Percentiles rank a stretch among this genome's conserved stretches.
Evolutionary conservation across 192 early-diverging fungal genomes (phyloP).

Genomic region (Backusella morwellensis): DNA sequence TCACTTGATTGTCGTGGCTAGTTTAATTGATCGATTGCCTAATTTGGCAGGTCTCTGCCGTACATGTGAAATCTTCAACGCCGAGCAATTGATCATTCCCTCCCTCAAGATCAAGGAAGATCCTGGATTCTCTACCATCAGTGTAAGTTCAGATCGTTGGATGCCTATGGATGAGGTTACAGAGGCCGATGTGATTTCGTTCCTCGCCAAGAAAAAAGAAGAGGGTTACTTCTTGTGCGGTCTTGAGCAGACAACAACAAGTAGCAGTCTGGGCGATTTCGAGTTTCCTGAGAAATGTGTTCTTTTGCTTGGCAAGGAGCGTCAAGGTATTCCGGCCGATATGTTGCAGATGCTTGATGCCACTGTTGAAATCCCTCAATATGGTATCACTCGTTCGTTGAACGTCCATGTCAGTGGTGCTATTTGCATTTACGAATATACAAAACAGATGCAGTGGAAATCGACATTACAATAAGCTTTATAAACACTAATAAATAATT

Average conservation of each 20-base stretch:
- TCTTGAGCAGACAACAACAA: constrained; percentile 59
- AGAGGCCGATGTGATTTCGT: constrained; percentile 36
- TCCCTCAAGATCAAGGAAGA: constrained; percentile 44
- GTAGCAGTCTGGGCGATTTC: constrained; percentile 45
- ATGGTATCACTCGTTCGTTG: constrained; percentile 52
- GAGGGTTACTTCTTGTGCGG: constrained; percentile 54
- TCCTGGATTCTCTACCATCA: constrained; percentile 42
- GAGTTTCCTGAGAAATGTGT: constrained; percentile 55
- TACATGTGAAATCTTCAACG: constrained; percentile 66
- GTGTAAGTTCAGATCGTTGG: constrained; percentile 62
- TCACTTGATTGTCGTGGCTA: constrained; percentile 57
- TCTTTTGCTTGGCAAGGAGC: constrained; percentile 53
- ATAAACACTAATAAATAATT: background rate
- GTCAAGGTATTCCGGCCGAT: constrained; percentile 49
- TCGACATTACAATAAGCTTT: background rate
- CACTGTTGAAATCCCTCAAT: constrained; percentile 61
- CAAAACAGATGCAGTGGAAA: constrained; percentile 40
- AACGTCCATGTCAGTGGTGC: constrained; percentile 64
- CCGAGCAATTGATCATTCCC: constrained; percentile 43
- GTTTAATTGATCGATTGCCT: constrained; percentile 50
- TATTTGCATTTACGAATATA: constrained; percentile 55
- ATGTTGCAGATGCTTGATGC: constrained; percentile 54
- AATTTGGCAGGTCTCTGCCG: constrained; percentile 57
- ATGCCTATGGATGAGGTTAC: constrained; percentile 54
- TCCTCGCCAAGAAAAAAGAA: constrained; percentile 44